Base-by-base conservation (phyloP, 1,284 basidiomycete species). In the Ceratobasidium sp. region DNA sequence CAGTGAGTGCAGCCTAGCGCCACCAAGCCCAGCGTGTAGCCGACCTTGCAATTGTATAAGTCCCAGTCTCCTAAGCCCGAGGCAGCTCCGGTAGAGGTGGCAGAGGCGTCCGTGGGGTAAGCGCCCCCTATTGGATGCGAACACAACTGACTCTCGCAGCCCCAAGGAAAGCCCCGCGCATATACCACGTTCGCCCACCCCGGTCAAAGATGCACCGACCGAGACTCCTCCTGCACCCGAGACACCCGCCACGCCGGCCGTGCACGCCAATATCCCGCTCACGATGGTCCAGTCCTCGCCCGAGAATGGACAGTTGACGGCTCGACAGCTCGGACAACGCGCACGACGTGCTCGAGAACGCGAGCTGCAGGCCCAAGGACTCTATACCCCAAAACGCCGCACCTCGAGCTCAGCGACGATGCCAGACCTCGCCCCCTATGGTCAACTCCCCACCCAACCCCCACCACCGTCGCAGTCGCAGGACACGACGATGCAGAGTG, bases 311-410 rank as follows among this genome's bases (percentile, higher is more conserved):
- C 42, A 34, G 34, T 47, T 64, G 6, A 22, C 47, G n/a, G 60
- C 60, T 3, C 60, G 60, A 31, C 60, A 64, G 34, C 60, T 64
- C 5, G 60, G 60, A 6, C 60, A 64, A 27, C 60, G 60, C 20
- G 60, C 60, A 13, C 60, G 60, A 32, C 60, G 60, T 8, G 60
- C 60, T 15, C 60, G 60, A 31, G 60, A 64, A 27, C 60, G 60
- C 20, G 60, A 64, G 20, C 60, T 64, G 34, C 57, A 62, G 32
- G 57, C 57, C 25, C 57, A 62, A 17, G 57, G 57, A 1, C 45
- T 62, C n/a, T 62, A 62, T 20, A 49, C 45, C 3, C 57, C 57
- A 10, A 64, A 50, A 50, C 58, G 58, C 31, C 58, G 58, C 22
- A 64, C 45, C 13, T 50, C 58, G 58, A 64, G 58, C 34, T 64